phyloP scores from a whole-genome alignment of 1,284 basidiomycete species.

The Apiotrichum veenhuisii region DNA sequence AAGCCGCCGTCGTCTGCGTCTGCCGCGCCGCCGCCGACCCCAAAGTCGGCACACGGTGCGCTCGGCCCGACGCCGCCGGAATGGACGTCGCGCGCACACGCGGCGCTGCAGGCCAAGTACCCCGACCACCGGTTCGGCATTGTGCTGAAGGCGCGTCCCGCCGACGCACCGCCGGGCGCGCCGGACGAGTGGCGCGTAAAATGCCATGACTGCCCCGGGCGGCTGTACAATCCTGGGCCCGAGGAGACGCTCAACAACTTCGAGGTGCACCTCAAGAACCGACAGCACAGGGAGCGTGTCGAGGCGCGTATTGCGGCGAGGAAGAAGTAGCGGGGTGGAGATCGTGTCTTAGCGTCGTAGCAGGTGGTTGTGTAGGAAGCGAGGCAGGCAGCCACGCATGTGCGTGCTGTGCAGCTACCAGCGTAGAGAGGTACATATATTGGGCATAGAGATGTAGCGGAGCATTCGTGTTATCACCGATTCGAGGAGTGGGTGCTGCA shows the following conservation, averaged over 20 bases:
- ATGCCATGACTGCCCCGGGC: conserved; percentile 73
- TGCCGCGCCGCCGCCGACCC: background rate
- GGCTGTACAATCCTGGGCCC: conserved; percentile 91
- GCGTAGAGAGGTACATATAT: background rate
- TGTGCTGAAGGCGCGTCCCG: conserved; percentile 58
- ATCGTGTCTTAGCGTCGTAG: background rate
- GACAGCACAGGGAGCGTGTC: conserved; percentile 63
- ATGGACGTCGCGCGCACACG: conserved; percentile 66
- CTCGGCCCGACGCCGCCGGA: conserved; percentile 53
- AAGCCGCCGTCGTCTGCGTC: conserved; percentile 1
- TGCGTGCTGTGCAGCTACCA: background rate
- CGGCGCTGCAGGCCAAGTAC: conserved; percentile 66
- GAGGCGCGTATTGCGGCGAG: conserved; percentile 30
- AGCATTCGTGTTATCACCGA: background rate
- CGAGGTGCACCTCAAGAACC: conserved; percentile 82
- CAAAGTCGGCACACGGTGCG: background rate
- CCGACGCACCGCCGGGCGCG: conserved; percentile 52
- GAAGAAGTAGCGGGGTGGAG: background rate
- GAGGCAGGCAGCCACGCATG: too few relatives aligned
- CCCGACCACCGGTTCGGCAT: conserved; percentile 79
- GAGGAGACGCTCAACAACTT: conserved; percentile 87
- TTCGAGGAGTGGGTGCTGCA: too few relatives aligned
- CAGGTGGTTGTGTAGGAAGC: too few relatives aligned
- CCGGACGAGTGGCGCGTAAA: conserved; percentile 85
- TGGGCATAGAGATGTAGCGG: conserved; percentile 2